These are phyloP conservation scores for Penicillium arizonense DNA, from an alignment of 495 filamentous ascomycete genomes.

Conservation along the genomic window DNA sequence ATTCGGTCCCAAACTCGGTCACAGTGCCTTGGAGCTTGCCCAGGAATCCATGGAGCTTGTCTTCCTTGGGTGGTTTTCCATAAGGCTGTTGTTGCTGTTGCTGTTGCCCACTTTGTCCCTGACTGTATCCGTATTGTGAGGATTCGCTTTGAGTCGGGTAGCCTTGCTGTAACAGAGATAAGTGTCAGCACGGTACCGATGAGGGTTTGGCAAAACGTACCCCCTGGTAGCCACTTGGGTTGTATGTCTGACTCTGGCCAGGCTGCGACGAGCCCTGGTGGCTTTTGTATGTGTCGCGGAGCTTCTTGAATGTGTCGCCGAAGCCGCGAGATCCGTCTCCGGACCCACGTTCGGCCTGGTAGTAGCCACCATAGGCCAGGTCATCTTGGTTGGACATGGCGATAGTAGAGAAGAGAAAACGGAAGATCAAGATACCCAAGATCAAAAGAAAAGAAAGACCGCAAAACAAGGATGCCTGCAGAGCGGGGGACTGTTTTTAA, in stretches of 20 bases:
- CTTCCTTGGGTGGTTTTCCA: constrained; percentile 37
- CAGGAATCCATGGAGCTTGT: constrained; percentile 51
- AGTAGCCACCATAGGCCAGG: constrained; percentile 58
- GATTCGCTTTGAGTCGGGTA: constrained; percentile 16
- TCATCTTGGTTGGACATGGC: constrained; percentile 49
- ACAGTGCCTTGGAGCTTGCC: constrained; percentile 56
- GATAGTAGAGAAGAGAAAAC: neutral
- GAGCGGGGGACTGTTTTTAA: constrained; percentile 17
- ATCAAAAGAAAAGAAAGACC: constrained; percentile 3
- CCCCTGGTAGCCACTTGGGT: constrained; percentile 16
- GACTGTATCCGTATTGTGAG: constrained; percentile 14
- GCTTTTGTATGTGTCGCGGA: constrained; percentile 43
- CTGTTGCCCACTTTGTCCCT: constrained; percentile 18
- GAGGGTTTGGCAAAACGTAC: constrained; percentile 1
- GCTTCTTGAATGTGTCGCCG: constrained; percentile 52
- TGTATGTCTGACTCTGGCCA: constrained; percentile 14
- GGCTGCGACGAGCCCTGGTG: constrained; percentile 23
- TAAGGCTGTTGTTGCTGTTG: constrained; percentile 21
- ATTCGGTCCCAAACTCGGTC: constrained; percentile 47
- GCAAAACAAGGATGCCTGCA: constrained; percentile 2
- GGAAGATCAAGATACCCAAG: neutral
- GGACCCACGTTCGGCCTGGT: constrained; percentile 31
- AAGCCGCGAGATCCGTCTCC: constrained; percentile 46
- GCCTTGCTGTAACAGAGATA: constrained; percentile 5
- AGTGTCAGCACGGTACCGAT: neutral